Percentiles rank a stretch among this genome's conserved stretches.
Conservation (phyloP, 2,329 filamentous ascomycete genomes). For the Aspergillus fructus region DNA sequence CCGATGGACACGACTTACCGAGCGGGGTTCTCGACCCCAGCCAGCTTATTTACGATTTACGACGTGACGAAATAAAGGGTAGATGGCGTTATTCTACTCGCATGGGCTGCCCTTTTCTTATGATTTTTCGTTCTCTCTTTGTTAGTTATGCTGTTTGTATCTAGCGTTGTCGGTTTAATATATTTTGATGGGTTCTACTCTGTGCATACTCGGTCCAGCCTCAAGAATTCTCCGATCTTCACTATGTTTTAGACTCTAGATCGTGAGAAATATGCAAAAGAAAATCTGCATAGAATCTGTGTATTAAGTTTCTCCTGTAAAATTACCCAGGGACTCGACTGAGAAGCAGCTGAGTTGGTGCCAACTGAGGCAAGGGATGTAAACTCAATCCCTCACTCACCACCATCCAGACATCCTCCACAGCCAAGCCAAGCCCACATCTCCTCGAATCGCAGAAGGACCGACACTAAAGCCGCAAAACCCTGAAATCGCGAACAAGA, state of each 20-base stretch:
- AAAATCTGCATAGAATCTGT: too few relatives aligned
- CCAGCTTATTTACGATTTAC: not conserved
- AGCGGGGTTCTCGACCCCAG: not conserved
- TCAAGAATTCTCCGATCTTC: too few relatives aligned
- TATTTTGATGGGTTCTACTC: not conserved
- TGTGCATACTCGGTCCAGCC: not conserved
- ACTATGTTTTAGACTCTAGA: not conserved
- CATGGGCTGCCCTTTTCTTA: not conserved
- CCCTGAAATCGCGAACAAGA: not conserved
- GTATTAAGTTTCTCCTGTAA: too few relatives aligned
- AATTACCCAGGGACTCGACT: too few relatives aligned
- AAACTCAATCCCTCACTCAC: too few relatives aligned
- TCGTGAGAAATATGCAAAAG: not conserved
- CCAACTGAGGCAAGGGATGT: too few relatives aligned
- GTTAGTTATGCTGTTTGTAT: not conserved
- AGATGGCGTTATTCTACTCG: not conserved
- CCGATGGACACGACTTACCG: not conserved
- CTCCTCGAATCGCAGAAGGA: not conserved
- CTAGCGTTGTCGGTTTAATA: not conserved
- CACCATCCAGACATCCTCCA: too few relatives aligned
- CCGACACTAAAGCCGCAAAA: not conserved
- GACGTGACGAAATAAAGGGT: slow-evolving; percentile 2
- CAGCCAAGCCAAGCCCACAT: not conserved
- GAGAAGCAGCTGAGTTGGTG: too few relatives aligned
- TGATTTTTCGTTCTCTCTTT: not conserved